A percentile compares a stretch with the other conserved stretches of the same genome.
Evolutionary conservation across 768 basidiomycete genomes (phyloP).

Genomic region (Serendipita sp.): DNA sequence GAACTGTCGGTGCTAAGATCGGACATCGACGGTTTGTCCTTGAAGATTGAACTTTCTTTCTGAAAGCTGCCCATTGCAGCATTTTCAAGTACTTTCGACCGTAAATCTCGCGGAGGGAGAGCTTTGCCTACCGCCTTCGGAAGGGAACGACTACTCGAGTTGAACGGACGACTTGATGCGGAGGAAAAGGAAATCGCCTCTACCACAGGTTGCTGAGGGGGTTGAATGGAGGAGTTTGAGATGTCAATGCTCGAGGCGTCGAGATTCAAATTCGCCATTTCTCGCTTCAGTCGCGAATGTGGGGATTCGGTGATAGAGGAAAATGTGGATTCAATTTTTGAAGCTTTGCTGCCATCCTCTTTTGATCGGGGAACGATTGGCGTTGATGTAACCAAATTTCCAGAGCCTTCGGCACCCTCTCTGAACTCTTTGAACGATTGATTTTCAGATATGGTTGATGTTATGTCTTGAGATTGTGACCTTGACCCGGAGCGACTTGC

Average conservation of each 20-base stretch:
- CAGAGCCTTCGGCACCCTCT: neutral
- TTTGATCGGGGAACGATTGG: neutral
- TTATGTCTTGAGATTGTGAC: neutral
- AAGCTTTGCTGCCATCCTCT: neutral
- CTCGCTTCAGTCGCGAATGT: neutral
- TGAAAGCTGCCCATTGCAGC: neutral
- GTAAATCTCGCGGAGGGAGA: neutral
- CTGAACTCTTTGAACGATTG: neutral
- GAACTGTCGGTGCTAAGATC: neutral
- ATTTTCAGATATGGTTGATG: neutral
- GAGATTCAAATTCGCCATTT: neutral
- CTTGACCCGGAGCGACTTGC: neutral
- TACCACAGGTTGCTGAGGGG: neutral
- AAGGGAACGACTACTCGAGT: neutral
- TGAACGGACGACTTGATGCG: neutral
- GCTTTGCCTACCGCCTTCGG: neutral
- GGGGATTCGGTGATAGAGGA: neutral
- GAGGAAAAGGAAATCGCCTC: neutral
- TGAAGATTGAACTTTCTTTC: neutral
- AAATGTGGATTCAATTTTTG: neutral
- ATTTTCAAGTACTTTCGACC: neutral
- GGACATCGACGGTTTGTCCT: neutral
- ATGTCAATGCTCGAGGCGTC: neutral
- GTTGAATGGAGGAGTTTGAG: neutral
- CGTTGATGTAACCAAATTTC: neutral